A percentile compares a stretch with the other conserved stretches of the same genome.
Evolutionary conservation across 768 basidiomycete species (phyloP).

Genomic region (Mycena indigotica): DNA sequence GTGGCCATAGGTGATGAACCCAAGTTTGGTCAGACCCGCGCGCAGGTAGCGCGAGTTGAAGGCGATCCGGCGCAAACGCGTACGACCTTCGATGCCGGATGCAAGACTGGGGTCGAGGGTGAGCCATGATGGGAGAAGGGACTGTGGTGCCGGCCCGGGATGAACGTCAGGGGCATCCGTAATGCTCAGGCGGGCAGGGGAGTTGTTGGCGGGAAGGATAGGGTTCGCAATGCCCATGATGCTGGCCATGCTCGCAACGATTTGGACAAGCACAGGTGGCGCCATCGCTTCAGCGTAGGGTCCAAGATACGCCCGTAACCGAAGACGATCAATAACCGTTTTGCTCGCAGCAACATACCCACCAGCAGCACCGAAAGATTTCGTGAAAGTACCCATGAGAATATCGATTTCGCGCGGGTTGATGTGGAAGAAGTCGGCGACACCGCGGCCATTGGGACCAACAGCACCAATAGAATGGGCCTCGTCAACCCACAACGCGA

Average conservation of each 20-base stretch:
- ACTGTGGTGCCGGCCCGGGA: slow-evolving; percentile 70
- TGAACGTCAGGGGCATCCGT: slow-evolving; percentile 44
- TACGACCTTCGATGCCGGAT: slow-evolving; percentile 82
- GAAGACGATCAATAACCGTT: slow-evolving; percentile 76
- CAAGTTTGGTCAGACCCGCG: slow-evolving; percentile 81
- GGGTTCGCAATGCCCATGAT: slow-evolving; percentile 83
- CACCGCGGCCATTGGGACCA: slow-evolving; percentile 92
- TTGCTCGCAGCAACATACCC: slow-evolving; percentile 92
- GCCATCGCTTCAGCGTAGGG: slow-evolving; percentile 89
- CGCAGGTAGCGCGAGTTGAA: slow-evolving; percentile 96
- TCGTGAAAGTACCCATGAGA: slow-evolving; percentile 98
- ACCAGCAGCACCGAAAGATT: slow-evolving; percentile 91
- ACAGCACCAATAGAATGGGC: slow-evolving; percentile 97
- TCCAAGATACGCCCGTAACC: slow-evolving; percentile 78
- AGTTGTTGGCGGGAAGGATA: slow-evolving; percentile 33
- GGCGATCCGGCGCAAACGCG: slow-evolving; percentile 83
- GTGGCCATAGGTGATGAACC: slow-evolving; percentile 96
- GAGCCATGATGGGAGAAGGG: slow-evolving; percentile 77
- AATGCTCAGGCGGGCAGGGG: slow-evolving; percentile 32
- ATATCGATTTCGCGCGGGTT: slow-evolving; percentile 83
- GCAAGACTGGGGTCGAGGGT: slow-evolving; percentile 69
- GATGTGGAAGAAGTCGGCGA: slow-evolving; percentile 91
- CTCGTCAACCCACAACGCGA: slow-evolving; percentile 94
- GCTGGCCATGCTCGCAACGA: slow-evolving; percentile 90
- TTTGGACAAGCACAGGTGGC: slow-evolving; percentile 88